Conservation (phyloP, 2,329 filamentous ascomycete genomes). For the Sporothrix curviconia region DNA sequence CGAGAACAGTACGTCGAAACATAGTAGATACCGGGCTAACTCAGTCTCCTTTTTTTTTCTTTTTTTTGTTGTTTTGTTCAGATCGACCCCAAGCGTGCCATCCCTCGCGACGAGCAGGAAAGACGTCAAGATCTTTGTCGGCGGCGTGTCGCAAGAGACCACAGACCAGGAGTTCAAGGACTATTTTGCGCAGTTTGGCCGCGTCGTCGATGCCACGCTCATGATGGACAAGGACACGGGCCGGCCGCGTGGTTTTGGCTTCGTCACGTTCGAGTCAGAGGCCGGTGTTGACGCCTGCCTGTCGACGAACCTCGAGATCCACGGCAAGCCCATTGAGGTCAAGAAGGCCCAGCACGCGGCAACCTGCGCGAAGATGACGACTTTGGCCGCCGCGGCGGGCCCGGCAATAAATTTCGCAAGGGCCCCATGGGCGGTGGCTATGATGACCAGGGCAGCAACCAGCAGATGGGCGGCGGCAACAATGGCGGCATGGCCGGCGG, state of each 20-base stretch:
- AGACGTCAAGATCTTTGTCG: constrained; percentile 98
- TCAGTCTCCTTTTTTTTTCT: too few relatives aligned
- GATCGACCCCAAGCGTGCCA: constrained; percentile 98
- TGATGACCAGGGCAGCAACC: constrained; percentile 28
- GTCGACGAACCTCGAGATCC: constrained; percentile 77
- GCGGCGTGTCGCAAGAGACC: constrained; percentile 93
- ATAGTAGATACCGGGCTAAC: constrained; percentile 1
- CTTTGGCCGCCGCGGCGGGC: constrained; percentile 49
- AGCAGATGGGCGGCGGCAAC: constrained; percentile 31
- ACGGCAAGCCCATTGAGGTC: constrained; percentile 94
- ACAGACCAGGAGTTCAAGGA: constrained; percentile 94
- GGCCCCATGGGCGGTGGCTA: constrained; percentile 32
- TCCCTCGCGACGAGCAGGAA: constrained; percentile 97
- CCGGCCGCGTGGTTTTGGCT: constrained; percentile 91
- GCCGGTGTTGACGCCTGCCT: constrained; percentile 89
- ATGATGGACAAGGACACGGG: constrained; percentile 99
- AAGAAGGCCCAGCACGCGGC: constrained; percentile 92
- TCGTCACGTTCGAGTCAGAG: constrained; percentile 96
- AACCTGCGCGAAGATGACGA: constrained; percentile 91
- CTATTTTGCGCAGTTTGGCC: constrained; percentile 94
- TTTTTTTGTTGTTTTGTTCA: too few relatives aligned
- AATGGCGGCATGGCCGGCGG: constrained; percentile 39
- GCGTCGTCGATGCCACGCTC: constrained; percentile 91
- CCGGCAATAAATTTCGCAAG: constrained; percentile 48
- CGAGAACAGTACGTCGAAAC: background rate